Percentiles rank a stretch among this genome's conserved stretches.
phyloP scores from a whole-genome alignment of 169 alveolate species.

The Plasmodium falciparum region DNA sequence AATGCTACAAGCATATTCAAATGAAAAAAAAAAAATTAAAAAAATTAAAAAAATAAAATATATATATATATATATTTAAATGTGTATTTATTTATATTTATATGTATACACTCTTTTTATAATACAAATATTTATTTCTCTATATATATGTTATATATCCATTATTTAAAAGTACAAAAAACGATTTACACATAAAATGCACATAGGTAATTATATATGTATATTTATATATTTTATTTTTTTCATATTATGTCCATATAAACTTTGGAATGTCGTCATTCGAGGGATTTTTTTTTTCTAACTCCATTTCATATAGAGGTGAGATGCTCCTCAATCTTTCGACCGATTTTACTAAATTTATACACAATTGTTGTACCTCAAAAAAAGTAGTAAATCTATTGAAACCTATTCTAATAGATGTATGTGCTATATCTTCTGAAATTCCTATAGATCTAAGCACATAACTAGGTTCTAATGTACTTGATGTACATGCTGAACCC shows the following conservation, averaged over 20 bases:
- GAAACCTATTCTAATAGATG: slow-evolving; percentile 97
- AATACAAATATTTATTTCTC: too few relatives aligned
- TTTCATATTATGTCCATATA: slow-evolving; percentile 51
- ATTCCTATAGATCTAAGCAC: slow-evolving; percentile 97
- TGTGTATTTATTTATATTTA: too few relatives aligned
- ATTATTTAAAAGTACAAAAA: too few relatives aligned
- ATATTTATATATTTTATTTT: neutral
- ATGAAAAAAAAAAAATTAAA: too few relatives aligned
- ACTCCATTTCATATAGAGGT: slow-evolving; percentile 94
- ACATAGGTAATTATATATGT: too few relatives aligned
- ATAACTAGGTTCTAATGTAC: slow-evolving; percentile 93
- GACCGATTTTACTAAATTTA: slow-evolving; percentile 87
- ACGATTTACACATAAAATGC: too few relatives aligned
- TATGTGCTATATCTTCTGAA: slow-evolving; percentile 97
- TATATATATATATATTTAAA: too few relatives aligned
- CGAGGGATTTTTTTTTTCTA: slow-evolving; percentile 82
- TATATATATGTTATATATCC: too few relatives aligned
- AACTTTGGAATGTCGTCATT: slow-evolving; percentile 74
- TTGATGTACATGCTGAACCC: slow-evolving; percentile 95
- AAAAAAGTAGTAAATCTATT: slow-evolving; percentile 97
- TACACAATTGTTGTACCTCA: slow-evolving; percentile 92
- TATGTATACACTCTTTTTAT: too few relatives aligned
- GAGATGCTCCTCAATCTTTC: slow-evolving; percentile 90
- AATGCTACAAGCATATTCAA: too few relatives aligned
- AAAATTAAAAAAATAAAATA: too few relatives aligned